Evolutionary conservation across 768 basidiomycete species (phyloP), one percentile per base, ranked within the genome.

Genomic region (Tylopilus balloui): DNA sequence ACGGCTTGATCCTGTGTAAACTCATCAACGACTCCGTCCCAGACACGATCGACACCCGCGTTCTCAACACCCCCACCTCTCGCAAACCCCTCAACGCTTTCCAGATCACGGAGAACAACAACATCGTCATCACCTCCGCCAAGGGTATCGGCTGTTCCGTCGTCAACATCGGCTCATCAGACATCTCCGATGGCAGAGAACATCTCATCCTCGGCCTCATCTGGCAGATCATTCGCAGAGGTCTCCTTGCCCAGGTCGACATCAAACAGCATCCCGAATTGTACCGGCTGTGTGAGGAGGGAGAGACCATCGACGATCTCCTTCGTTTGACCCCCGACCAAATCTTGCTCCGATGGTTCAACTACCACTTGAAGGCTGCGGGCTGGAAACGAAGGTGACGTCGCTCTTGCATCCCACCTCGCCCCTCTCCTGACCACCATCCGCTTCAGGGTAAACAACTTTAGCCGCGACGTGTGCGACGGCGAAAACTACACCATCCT

Each of bases 61-160:
- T 99, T 7, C 77, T 99, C 58, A 98, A 99, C 77, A 95, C 88
- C 68, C 81, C 93, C 0, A 77, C 77, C 3, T 57, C 78, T 3
- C 79, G 81, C 32, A 95, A 92, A 71, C 81, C 88, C 0, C 78
- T 99, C 40, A 99, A 99, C 64, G 91, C 92, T 0, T 99, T 99
- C 81, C 93, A 99, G 63, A 97, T 97, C 61, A 98, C 96, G 0
- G 96, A 99, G 69, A 98, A 98, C 75, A 98, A 99, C 78, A 99
- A 98, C 70, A 96, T 99, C 63, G 95, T 98, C 63, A 96, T 99
- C 70, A 88, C 91, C 12, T 98, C 96, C 21, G 84, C 95, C 31
- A 97, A 97, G 72, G 94, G 88, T 67, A 98, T 99, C 56, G 95
- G 96, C 31, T 96, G 96, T 64, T 95, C 92, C 2, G 93, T 97